phyloP scores from a whole-genome alignment of 2,329 filamentous ascomycete genomes.

The Xylariaceae sp. region DNA sequence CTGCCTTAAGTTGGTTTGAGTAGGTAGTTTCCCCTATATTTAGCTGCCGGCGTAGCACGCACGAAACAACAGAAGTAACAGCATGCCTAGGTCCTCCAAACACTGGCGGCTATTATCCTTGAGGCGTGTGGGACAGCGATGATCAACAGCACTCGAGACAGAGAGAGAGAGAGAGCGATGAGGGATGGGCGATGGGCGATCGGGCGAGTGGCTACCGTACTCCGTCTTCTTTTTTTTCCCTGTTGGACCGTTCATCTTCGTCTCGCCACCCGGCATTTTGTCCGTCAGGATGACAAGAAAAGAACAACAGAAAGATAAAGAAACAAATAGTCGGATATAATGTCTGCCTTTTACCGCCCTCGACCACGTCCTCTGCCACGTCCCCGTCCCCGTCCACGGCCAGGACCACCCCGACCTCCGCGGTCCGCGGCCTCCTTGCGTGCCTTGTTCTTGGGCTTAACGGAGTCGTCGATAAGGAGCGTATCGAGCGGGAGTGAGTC shows the following conservation, averaged over 20 bases:
- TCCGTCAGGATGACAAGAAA: background rate
- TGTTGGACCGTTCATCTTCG: background rate
- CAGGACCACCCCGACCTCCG: constrained; percentile 47
- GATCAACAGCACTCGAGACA: background rate
- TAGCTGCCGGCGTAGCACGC: constrained; percentile 12
- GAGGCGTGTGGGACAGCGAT: background rate
- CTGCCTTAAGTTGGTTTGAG: constrained; percentile 23
- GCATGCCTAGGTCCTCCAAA: constrained; percentile 1
- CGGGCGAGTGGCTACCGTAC: background rate
- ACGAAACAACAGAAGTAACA: background rate
- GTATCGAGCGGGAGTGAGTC: constrained; percentile 94
- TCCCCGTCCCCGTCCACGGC: constrained; percentile 48
- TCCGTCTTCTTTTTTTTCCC: background rate
- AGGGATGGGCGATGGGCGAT: background rate
- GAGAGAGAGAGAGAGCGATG: too few species aligned
- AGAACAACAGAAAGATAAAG: background rate
- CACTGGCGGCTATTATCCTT: background rate
- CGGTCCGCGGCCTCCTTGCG: constrained; percentile 74
- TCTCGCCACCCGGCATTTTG: background rate
- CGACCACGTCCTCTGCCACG: constrained; percentile 49
- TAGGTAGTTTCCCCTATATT: background rate
- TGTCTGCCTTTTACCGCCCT: constrained; percentile 14
- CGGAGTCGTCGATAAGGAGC: constrained; percentile 89
- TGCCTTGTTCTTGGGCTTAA: constrained; percentile 99
- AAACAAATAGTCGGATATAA: background rate